Evolutionary conservation across 768 basidiomycete genomes (phyloP).

Genomic region (Grammothele lineata): DNA sequence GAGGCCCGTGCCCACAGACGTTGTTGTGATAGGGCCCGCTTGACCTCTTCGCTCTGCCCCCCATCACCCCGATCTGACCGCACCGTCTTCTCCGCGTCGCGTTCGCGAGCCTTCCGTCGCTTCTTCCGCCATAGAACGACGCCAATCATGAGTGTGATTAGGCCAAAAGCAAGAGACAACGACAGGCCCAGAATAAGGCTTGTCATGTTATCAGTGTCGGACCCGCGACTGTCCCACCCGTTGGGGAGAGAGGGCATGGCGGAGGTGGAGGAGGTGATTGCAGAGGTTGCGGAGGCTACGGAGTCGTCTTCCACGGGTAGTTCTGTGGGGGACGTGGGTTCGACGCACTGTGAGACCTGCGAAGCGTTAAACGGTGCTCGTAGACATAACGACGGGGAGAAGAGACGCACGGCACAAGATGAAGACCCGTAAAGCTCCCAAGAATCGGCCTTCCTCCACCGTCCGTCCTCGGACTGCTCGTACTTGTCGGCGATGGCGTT

Average conservation of each 20-base stretch:
- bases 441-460: slow-evolving; percentile 49
- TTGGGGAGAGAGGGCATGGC: slow-evolving; percentile 12
- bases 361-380: slow-evolving; percentile 5
- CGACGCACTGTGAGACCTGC: slow-evolving; percentile 15
- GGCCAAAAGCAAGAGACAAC: slow-evolving; percentile 56
- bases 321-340: slow-evolving; percentile 21
- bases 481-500: slow-evolving; percentile 50
- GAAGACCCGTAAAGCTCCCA: slow-evolving; percentile 75
- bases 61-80: no score
- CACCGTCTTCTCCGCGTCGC: slow-evolving; percentile 48
- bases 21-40: slow-evolving; percentile 46
- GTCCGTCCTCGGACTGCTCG: slow-evolving; percentile 45
- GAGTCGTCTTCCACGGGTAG: slow-evolving; percentile 52
- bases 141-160: slow-evolving; percentile 55
- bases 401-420: slow-evolving; percentile 46
- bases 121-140: slow-evolving; percentile 59
- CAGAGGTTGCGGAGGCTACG: slow-evolving; percentile 4
- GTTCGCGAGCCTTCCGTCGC: slow-evolving; percentile 29
- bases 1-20: slow-evolving; percentile 63
- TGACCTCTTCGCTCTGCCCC: slow-evolving; percentile 25
- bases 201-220: slow-evolving; percentile 16
- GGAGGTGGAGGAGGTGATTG: slow-evolving; percentile 39
- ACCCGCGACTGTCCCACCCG: slow-evolving; percentile 22
- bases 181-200: slow-evolving; percentile 46
- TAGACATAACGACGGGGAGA: not conserved